Base-by-base conservation (phyloP, 139 green algal species). In the Nannochloris sp. region DNA sequence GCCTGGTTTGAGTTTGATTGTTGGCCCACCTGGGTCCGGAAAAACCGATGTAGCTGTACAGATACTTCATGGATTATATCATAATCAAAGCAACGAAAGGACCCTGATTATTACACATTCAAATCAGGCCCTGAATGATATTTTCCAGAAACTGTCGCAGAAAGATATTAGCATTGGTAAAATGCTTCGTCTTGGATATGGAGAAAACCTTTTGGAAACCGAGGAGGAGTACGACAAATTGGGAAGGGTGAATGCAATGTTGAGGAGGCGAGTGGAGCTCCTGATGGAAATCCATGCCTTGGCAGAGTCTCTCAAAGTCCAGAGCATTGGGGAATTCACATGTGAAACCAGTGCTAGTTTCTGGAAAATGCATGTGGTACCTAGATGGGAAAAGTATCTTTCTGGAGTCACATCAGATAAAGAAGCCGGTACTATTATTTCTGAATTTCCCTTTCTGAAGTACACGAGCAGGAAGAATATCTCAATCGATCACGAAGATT, bases 21-120 rank as follows among this genome's bases (percentile, higher is more conserved):
- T 97, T 36, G 93, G 93, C 0, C 93, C 93, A 4, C 93, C 93
- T 8, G 72, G 72, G 16, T 98, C 93, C 0, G 93, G 93, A 56
- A 98, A 98, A 75, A 98, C 93, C 1, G 93, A 98, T 80, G 92
- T 85, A 11, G 93, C 93, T 3, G 91, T 96, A 55, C 85, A 90
- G 72, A 91, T 96, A 63, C 82, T 96, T 73, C 72, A 89, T 59
- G 76, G 95, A 62, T 78, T 98, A 43, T 95, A 97, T 76, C 81
- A 91, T 82, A 98, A 96, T 79, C 91, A 79, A 76, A 92, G 92
- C 0, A 71, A 57, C 0, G 85, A 98, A 78, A 85, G 89, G 46
- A 95, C 85, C 31, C 83, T 98, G 66, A 79, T 98, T 53, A 90
- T 98, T 77, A 95, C 93, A 1, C 93, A 98, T 77, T 96, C 88